Percentiles rank a stretch among this genome's conserved stretches.
phyloP scores from a whole-genome alignment of 495 filamentous ascomycete genomes.

The Penicillium goetzii region DNA sequence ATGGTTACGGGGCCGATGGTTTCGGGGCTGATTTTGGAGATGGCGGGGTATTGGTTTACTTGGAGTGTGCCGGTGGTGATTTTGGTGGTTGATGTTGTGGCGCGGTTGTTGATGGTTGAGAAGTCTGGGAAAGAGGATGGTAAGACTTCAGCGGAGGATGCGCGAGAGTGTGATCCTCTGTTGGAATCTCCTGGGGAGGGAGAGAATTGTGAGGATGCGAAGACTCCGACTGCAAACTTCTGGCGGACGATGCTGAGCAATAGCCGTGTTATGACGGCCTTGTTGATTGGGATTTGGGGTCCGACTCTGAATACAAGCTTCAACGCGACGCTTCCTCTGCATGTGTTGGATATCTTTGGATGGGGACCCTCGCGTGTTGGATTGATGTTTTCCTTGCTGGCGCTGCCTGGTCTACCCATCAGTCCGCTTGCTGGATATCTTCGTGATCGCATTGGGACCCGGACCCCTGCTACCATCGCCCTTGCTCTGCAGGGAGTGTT shows the following conservation, averaged over 20 bases:
- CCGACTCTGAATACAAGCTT: conserved; percentile 22
- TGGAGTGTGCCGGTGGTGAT: conserved; percentile 30
- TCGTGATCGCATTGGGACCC: conserved; percentile 35
- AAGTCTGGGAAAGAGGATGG: not conserved
- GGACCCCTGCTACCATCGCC: conserved; percentile 29
- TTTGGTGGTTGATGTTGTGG: conserved; percentile 27
- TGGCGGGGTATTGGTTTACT: conserved; percentile 32
- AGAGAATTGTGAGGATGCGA: not conserved
- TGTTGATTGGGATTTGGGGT: conserved; percentile 12
- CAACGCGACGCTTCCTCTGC: conserved; percentile 36
- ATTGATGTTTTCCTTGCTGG: conserved; percentile 35
- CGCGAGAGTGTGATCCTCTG: conserved; percentile 1
- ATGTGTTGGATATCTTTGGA: conserved; percentile 35
- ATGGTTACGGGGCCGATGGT: conserved; percentile 32
- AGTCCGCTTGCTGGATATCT: conserved; percentile 32
- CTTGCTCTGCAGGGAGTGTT: conserved; percentile 26
- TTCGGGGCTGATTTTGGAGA: conserved; percentile 26
- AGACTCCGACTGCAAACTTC: conserved; percentile 6
- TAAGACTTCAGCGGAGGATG: not conserved
- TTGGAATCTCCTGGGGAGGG: not conserved
- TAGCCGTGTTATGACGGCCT: conserved; percentile 15
- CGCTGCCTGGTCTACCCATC: conserved; percentile 34
- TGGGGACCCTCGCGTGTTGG: conserved; percentile 37
- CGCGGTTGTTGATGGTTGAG: conserved; percentile 33
- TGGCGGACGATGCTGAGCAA: conserved; percentile 24